A percentile compares a stretch with the other conserved stretches of the same genome.
Evolutionary conservation across 1,284 basidiomycete genomes (phyloP).

Genomic region (Irpex sp.): DNA sequence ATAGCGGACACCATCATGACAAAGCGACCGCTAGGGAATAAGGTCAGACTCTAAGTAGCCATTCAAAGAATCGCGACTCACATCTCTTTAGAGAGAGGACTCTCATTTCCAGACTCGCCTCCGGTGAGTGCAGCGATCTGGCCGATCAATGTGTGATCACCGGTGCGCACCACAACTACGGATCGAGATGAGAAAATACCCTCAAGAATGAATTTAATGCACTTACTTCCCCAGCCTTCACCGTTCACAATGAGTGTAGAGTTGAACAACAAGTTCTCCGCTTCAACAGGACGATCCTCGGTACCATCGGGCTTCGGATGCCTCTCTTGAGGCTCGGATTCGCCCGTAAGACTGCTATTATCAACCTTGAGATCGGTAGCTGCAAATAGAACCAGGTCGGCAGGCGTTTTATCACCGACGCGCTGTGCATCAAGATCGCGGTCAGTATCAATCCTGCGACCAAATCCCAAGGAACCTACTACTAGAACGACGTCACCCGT

Average conservation of each 20-base stretch:
- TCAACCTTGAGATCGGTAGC: constrained; percentile 64
- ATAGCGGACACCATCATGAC: constrained; percentile 58
- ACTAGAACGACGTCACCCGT: constrained; percentile 67
- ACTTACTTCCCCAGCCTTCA: constrained; percentile 61
- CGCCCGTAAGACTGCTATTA: constrained; percentile 67
- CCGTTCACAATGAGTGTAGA: constrained; percentile 67
- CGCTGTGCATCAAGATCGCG: constrained; percentile 33
- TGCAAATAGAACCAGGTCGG: constrained; percentile 58
- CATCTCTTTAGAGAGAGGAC: constrained; percentile 66
- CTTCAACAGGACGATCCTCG: constrained; percentile 49
- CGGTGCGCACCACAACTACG: constrained; percentile 61
- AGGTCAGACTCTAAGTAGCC: neutral
- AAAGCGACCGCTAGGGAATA: constrained; percentile 43
- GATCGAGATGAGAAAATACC: neutral
- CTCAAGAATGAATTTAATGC: neutral
- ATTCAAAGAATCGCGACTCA: constrained; percentile 27
- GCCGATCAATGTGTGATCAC: constrained; percentile 63
- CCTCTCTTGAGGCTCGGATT: constrained; percentile 67
- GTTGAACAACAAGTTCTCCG: constrained; percentile 68
- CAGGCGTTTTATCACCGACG: constrained; percentile 67
- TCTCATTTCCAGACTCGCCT: constrained; percentile 59
- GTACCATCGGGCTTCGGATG: constrained; percentile 43
- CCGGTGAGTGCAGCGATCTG: constrained; percentile 66
- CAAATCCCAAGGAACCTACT: constrained; percentile 30
- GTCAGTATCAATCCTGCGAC: neutral